Evolutionary conservation across 345 rosid genomes (phyloP).

Genomic region (Populus simonii): DNA sequence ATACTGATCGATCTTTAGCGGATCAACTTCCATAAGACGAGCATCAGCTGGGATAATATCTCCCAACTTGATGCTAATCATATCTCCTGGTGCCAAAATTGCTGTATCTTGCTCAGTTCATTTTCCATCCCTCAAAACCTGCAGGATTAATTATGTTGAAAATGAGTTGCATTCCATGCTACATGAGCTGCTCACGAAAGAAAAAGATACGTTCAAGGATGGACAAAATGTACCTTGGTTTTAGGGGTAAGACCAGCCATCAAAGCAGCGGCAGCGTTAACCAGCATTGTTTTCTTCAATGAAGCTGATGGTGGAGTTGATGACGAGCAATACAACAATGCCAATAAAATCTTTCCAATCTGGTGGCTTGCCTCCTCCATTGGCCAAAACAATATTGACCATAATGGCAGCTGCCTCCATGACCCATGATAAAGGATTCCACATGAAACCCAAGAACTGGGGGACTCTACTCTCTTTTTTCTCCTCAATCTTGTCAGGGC

Average conservation of each 20-base stretch:
- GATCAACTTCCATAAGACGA: constrained; percentile 84
- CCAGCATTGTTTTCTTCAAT: constrained; percentile 89
- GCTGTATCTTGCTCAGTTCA: constrained; percentile 80
- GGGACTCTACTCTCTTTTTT: constrained; percentile 68
- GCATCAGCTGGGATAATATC: constrained; percentile 93
- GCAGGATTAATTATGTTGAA: background rate
- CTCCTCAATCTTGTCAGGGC: constrained; percentile 1
- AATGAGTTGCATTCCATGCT: background rate
- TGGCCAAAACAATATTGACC: too few relatives aligned
- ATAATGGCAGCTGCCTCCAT: constrained; percentile 88
- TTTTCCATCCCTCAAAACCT: constrained; percentile 74
- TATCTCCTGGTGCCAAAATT: constrained; percentile 81
- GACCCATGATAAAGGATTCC: constrained; percentile 91
- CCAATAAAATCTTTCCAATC: constrained; percentile 82
- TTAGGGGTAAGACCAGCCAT: constrained; percentile 80
- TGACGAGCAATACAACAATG: constrained; percentile 61
- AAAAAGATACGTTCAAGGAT: background rate
- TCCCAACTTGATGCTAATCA: constrained; percentile 74
- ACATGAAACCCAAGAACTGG: constrained; percentile 89
- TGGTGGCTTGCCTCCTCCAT: constrained; percentile 64
- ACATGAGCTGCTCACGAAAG: background rate
- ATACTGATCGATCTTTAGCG: constrained; percentile 69
- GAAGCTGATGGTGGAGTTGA: constrained; percentile 83
- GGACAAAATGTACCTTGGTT: constrained; percentile 48
- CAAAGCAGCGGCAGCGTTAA: constrained; percentile 86